Evolutionary conservation across 2,329 filamentous ascomycete genomes (phyloP).

Genomic region (Stromatinia cepivora): DNA sequence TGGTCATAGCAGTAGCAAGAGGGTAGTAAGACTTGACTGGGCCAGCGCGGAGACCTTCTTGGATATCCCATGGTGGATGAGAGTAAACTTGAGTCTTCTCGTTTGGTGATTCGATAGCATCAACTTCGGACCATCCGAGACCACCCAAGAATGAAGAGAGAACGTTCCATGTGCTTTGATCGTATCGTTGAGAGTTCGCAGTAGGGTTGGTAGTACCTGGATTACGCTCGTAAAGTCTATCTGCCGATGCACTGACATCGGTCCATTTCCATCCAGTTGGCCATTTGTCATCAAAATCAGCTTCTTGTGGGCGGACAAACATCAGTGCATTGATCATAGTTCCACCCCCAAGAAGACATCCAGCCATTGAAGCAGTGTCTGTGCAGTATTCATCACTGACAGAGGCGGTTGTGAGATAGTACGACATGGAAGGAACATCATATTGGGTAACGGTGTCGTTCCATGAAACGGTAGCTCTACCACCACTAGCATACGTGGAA

Average conservation of each 20-base stretch:
- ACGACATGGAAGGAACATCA: constrained; percentile 21
- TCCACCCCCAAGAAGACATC: constrained; percentile 64
- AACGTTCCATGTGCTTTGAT: constrained; percentile 63
- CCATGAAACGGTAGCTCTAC: constrained; percentile 20
- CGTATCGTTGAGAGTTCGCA: constrained; percentile 62
- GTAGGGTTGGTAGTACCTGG: constrained; percentile 67
- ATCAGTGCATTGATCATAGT: constrained; percentile 60
- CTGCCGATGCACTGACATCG: constrained; percentile 59
- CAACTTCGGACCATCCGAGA: constrained; percentile 53
- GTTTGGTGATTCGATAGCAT: constrained; percentile 49
- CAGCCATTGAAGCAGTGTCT: constrained; percentile 61
- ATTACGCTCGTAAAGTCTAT: constrained; percentile 65
- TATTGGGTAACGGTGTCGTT: constrained; percentile 21
- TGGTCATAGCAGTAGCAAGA: constrained; percentile 55
- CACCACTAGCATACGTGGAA: constrained; percentile 21
- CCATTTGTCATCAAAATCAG: constrained; percentile 72
- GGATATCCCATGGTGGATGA: constrained; percentile 65
- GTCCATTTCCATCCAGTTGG: constrained; percentile 62
- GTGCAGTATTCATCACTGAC: constrained; percentile 42
- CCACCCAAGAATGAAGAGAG: constrained; percentile 51
- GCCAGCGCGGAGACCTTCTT: constrained; percentile 63
- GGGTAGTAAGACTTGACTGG: constrained; percentile 70
- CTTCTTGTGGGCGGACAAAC: constrained; percentile 62
- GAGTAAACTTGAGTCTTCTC: constrained; percentile 65
- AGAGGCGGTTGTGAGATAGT: constrained; percentile 18